A percentile compares a stretch with the other conserved stretches of the same genome.
These are phyloP conservation scores for Penicillium silybi DNA, from an alignment of 495 filamentous ascomycete genomes.

Conservation along the genomic window DNA sequence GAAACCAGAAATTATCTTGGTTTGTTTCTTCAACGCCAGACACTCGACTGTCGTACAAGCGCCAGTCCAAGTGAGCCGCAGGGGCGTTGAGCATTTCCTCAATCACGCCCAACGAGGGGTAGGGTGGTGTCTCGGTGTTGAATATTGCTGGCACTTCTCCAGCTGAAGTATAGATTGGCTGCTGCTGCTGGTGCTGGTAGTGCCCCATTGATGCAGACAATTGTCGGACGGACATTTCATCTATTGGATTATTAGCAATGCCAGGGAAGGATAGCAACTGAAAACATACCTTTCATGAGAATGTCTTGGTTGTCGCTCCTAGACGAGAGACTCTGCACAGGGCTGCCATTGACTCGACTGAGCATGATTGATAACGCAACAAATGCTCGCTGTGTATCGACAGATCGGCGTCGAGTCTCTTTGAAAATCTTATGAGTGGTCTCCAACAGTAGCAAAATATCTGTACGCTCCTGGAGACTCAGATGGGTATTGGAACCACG, in stretches of 20 bases:
- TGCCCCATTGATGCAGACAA: background rate
- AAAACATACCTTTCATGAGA: constrained; percentile 17
- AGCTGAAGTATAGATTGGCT: background rate
- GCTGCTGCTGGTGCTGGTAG: too few species aligned
- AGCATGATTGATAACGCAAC: constrained; percentile 72
- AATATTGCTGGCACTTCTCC: constrained; percentile 2
- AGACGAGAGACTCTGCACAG: constrained; percentile 14
- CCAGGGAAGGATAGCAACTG: constrained; percentile 13
- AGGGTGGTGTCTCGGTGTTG: constrained; percentile 7
- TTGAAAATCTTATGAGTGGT: constrained; percentile 68
- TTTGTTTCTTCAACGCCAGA: constrained; percentile 10
- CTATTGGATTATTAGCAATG: constrained; percentile 1
- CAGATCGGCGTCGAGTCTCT: constrained; percentile 57
- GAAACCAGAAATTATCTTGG: constrained; percentile 17
- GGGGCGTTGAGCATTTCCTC: constrained; percentile 53
- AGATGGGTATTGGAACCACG: constrained; percentile 2
- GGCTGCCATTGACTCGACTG: constrained; percentile 52
- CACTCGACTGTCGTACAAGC: constrained; percentile 21
- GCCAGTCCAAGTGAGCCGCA: constrained; percentile 63
- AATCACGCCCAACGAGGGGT: constrained; percentile 43
- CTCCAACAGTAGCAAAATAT: constrained; percentile 68
- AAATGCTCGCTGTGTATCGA: constrained; percentile 78
- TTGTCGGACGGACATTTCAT: constrained; percentile 3
- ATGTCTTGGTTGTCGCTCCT: constrained; percentile 17
- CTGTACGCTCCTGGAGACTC: constrained; percentile 36